Conservation (phyloP, 805 yeast species). For the Kodamaea laetipori region DNA sequence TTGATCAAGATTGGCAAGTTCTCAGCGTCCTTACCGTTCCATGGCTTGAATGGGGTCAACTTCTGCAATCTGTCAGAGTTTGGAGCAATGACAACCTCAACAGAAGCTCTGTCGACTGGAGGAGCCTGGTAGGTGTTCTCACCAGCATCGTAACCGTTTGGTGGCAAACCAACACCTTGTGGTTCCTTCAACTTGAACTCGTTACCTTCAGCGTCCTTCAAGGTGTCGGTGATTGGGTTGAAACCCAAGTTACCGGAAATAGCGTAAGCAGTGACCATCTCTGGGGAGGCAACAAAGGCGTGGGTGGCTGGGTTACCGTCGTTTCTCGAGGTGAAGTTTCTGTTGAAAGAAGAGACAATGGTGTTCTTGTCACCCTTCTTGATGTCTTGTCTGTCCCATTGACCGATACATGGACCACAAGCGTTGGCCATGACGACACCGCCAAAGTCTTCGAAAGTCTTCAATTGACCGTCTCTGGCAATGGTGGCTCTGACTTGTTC, state of each 20-base stretch:
- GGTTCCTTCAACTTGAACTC: slow-evolving; percentile 90
- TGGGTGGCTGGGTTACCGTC: slow-evolving; percentile 98
- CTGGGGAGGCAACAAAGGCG: slow-evolving; percentile 97
- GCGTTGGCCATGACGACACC: slow-evolving; percentile 95
- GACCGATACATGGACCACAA: slow-evolving; percentile 99
- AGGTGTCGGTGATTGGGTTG: slow-evolving; percentile 92
- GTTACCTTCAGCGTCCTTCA: slow-evolving; percentile 85
- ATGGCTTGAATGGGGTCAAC: slow-evolving; percentile 89
- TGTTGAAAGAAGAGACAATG: slow-evolving; percentile 95
- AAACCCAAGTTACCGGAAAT: slow-evolving; percentile 95
- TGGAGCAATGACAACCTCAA: slow-evolving; percentile 79
- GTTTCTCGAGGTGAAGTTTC: slow-evolving; percentile 97
- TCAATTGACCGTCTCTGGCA: slow-evolving; percentile 89
- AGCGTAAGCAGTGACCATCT: slow-evolving; percentile 92
- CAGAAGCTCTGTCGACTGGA: slow-evolving; percentile 79
- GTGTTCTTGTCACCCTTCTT: slow-evolving; percentile 95
- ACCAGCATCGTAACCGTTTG: slow-evolving; percentile 89
- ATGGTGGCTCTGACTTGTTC: slow-evolving; percentile 97
- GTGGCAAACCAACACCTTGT: slow-evolving; percentile 86
- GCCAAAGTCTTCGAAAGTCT: slow-evolving; percentile 80
- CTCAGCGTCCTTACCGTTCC: slow-evolving; percentile 94
- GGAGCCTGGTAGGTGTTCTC: slow-evolving; percentile 96
- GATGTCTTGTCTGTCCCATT: slow-evolving; percentile 95
- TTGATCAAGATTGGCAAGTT: slow-evolving; percentile 92
- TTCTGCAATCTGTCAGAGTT: slow-evolving; percentile 94